Conservation (phyloP, 495 filamentous ascomycete species). For the Glonium stellatum region DNA sequence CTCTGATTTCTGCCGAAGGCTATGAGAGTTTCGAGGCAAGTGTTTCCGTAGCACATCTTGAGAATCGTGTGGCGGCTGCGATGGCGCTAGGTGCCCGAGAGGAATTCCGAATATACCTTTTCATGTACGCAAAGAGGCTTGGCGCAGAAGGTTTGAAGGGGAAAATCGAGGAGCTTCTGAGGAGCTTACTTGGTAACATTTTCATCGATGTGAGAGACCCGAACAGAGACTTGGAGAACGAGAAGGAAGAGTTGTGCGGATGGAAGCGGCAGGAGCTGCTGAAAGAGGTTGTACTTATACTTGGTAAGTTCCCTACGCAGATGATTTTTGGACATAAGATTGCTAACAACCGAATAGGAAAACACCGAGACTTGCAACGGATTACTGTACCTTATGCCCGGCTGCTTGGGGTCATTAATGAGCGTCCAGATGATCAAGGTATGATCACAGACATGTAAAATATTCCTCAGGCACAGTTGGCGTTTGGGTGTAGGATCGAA, state of each 20-base stretch:
- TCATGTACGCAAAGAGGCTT: slow-evolving; percentile 94
- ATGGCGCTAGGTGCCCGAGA: slow-evolving; percentile 76
- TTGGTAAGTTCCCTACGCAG: slow-evolving; percentile 57
- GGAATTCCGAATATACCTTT: slow-evolving; percentile 82
- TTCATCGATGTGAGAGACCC: slow-evolving; percentile 42
- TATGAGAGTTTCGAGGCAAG: slow-evolving; percentile 87
- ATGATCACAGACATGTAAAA: slow-evolving; percentile 29
- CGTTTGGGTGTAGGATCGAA: too few relatives aligned
- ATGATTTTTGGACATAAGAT: not conserved
- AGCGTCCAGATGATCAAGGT: slow-evolving; percentile 16
- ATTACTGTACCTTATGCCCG: slow-evolving; percentile 48
- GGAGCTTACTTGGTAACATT: slow-evolving; percentile 68
- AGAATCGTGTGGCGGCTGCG: slow-evolving; percentile 89
- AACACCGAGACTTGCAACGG: slow-evolving; percentile 85
- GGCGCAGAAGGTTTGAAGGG: slow-evolving; percentile 77
- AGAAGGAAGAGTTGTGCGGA: slow-evolving; percentile 63
- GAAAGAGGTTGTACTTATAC: slow-evolving; percentile 80
- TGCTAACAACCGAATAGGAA: slow-evolving; percentile 51
- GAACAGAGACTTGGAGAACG: slow-evolving; percentile 44
- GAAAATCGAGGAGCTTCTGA: slow-evolving; percentile 88
- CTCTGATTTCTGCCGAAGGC: slow-evolving; percentile 73
- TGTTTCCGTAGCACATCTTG: slow-evolving; percentile 89
- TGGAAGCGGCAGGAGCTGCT: slow-evolving; percentile 80
- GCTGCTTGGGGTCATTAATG: slow-evolving; percentile 20
- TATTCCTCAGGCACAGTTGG: not conserved